Base-by-base conservation (phyloP, 805 yeast genomes). In the Wickerhamomyces canadensis region DNA sequence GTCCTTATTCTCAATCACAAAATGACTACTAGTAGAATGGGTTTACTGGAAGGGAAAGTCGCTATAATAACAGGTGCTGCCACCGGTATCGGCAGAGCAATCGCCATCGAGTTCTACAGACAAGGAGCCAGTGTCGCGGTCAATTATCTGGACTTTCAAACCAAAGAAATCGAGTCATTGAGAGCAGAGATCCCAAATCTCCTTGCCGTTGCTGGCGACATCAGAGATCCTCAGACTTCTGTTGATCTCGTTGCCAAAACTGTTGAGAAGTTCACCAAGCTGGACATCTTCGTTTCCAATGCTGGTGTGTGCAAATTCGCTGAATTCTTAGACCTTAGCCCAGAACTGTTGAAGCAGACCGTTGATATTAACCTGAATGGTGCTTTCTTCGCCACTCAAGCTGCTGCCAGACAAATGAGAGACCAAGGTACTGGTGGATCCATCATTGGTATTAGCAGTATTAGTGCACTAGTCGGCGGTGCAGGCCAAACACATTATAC, bases 371-470 rank as follows among this genome's bases (percentile, higher is more conserved):
- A 69, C 42, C 52, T 68, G 37, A 62, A 65, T 35, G 75, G 76
- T 19, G 62, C 65, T 17, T 70, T 59, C 43, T 68, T 57, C 42
- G 59, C 68, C n/a, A 62, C 68, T 6, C 72, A 68, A 38, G 73
- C 72, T 4, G 74, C 70, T 7, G 73, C 70, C 5, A 52, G 52
- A 31, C 72, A 67, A 45, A 62, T 70, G 70, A 58, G 57, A 36
- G 46, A 49, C 19, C 74, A 69, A 41, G 72, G 72, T 6, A 61
- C 60, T 32, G 72, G 74, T 19, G 76, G 76, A 2, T 64, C 70
- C 12, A 67, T 70, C 37, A 68, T 70, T 27, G 73, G 70, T 9
- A 51, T 68, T 28, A 57, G 66, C 18, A 58, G 66, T 32, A 65
- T 68, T 38, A 59, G 67, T 40, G 72, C 72, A 1, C 49, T 67